Evolutionary conservation across 768 basidiomycete genomes (phyloP), one percentile per base, ranked within the genome.

Genomic region (Coprinellus micaceus): DNA sequence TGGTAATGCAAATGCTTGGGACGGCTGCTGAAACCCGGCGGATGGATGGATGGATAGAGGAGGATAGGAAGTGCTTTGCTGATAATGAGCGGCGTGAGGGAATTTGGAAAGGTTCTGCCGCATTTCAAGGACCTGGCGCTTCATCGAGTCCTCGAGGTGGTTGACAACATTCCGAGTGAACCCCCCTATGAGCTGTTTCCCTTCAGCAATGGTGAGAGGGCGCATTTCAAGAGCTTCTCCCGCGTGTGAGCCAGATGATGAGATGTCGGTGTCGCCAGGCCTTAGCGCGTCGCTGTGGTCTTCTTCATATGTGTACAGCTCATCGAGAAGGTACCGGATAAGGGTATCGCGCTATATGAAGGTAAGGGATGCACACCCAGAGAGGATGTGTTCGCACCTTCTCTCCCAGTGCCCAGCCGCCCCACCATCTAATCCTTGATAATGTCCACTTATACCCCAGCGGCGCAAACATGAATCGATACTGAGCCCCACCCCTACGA

Each of bases 401-500:
- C 25, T 53, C 64, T 10, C 54, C 51, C 30, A 50, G 25, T n/a
- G 68, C 69, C 71, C 70, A 72, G 1, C 70, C 68, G 0, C 69
- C 71, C 69, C 71, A 72, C 71, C 69, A 71, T 9, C 54, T 54
- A 22, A 72, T 63, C n/a, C 53, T 52, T 2, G 54, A 50, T 21
- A 73, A 45, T 1, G 64, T 54, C 70, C 73, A 75, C 13, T 61
- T 54, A n/a, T 48, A 17, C 13, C 55, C 37, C n/a, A 69, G 41
- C 0, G 66, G 72, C 0, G 70, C 69, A 59, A 62, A 70, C 64
- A 72, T 71, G 52, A 72, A 70, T 0, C 60, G 60, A 41, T 72
- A 73, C 48, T 71, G 69, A 10, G 67, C 66, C 2, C 71, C 71
- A 13, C 71, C 68, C 17, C 65, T 56, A 11, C 64, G 65, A 45